These are phyloP conservation scores for Kuraishia floccosa DNA, from an alignment of 805 yeast genomes.

Conservation along the genomic window DNA sequence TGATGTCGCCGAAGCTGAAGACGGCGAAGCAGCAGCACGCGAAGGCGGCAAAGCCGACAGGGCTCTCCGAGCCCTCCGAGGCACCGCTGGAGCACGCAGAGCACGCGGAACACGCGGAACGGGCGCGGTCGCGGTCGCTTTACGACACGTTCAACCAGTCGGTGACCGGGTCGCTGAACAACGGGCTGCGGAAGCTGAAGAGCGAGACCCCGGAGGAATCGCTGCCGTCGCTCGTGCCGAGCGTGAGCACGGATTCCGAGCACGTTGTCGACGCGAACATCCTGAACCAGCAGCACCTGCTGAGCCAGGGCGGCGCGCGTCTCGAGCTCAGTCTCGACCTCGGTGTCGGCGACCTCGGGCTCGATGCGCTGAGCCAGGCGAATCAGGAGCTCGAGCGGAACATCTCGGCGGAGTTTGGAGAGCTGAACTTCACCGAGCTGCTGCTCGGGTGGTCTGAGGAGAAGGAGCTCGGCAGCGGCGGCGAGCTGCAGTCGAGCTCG, in stretches of 20 bases:
- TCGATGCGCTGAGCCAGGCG: too few relatives aligned
- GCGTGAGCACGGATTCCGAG: too few relatives aligned
- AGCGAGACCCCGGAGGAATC: neutral
- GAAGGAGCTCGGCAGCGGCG: too few relatives aligned
- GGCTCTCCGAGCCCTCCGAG: neutral
- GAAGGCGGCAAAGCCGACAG: neutral
- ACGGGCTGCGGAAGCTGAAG: slow-evolving; percentile 12
- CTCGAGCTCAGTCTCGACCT: too few relatives aligned
- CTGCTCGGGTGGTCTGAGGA: slow-evolving; percentile 1
- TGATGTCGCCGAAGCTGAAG: slow-evolving; percentile 1
- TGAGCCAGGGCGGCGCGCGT: too few relatives aligned
- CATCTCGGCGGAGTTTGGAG: neutral
- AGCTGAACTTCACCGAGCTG: slow-evolving; percentile 1
- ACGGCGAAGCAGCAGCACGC: neutral
- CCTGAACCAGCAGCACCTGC: too few relatives aligned
- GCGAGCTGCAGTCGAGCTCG: neutral
- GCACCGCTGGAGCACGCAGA: neutral
- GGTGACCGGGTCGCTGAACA: slow-evolving; percentile 12
- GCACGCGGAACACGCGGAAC: neutral
- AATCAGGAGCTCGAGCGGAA: too few relatives aligned
- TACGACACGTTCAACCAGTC: slow-evolving; percentile 15
- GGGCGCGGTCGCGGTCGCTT: slow-evolving; percentile 5
- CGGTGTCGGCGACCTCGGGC: too few relatives aligned
- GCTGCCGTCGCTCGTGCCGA: too few relatives aligned
- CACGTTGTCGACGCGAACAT: too few relatives aligned